These are phyloP conservation scores for Corymbia citriodora DNA, from an alignment of 441 rosid genomes.

Conservation along the genomic window DNA sequence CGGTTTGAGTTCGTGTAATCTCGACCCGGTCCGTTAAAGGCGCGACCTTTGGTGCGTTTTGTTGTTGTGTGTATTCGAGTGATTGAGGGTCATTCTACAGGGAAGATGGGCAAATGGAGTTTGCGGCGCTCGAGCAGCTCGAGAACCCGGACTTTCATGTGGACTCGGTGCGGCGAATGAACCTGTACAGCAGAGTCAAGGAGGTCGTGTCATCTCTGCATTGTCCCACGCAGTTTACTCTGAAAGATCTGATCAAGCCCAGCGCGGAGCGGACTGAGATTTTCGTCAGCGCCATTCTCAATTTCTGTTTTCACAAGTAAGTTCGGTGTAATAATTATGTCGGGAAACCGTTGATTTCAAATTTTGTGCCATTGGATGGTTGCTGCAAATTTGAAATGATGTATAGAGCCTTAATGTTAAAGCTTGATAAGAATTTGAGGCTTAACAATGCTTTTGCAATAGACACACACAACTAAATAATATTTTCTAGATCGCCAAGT, in stretches of 20 bases:
- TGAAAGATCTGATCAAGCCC: constrained; percentile 65
- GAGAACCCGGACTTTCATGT: constrained; percentile 79
- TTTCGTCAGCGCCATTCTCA: constrained; percentile 66
- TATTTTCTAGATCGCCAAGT: neutral
- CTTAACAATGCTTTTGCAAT: neutral
- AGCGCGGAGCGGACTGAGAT: constrained; percentile 50
- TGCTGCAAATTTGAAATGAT: neutral
- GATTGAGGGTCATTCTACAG: constrained; percentile 15
- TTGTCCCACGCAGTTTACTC: constrained; percentile 49
- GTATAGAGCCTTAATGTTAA: neutral
- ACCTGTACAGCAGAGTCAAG: constrained; percentile 40
- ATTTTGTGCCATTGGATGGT: neutral
- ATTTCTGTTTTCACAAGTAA: constrained; percentile 74
- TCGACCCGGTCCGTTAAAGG: neutral
- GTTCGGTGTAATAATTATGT: neutral
- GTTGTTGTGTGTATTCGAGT: neutral
- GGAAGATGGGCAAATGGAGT: constrained; percentile 74
- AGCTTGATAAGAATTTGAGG: neutral
- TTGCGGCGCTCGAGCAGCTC: constrained; percentile 60
- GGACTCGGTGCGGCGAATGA: constrained; percentile 41
- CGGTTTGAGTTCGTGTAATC: neutral
- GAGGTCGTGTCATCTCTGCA: constrained; percentile 29
- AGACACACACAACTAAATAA: neutral
- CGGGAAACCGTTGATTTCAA: neutral
- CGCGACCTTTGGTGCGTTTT: neutral